A percentile compares a stretch with the other conserved stretches of the same genome.
phyloP scores from a whole-genome alignment of 2,329 filamentous ascomycete species.

The Colletotrichum kahawae region DNA sequence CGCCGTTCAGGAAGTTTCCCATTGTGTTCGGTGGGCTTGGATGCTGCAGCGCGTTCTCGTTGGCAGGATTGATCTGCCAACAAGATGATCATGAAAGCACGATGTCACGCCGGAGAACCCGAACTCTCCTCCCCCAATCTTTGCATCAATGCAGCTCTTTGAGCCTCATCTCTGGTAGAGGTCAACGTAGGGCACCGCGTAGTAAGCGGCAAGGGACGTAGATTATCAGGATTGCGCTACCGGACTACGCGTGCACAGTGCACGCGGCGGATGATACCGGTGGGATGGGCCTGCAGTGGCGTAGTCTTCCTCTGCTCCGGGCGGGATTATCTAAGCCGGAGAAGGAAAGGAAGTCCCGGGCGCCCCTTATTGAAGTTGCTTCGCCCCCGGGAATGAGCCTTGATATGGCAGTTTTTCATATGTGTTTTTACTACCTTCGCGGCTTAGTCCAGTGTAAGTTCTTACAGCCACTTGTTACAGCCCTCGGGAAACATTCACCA shows the following conservation, averaged over 20 bases:
- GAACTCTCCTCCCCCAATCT: not conserved
- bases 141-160: not conserved
- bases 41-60: not conserved
- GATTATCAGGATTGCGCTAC: not conserved
- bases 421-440: not conserved
- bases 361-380: not conserved
- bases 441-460: not conserved
- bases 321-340: not conserved
- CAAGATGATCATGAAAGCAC: not conserved
- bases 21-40: not conserved
- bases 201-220: not conserved
- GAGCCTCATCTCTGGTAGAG: not conserved
- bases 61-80: not conserved
- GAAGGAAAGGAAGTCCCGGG: not conserved
- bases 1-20: not conserved
- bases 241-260: not conserved
- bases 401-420: not conserved
- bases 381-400: not conserved
- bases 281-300: not conserved
- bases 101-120: not conserved
- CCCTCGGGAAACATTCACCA: not conserved
- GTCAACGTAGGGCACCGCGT: not conserved
- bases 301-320: not conserved
- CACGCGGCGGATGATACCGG: not conserved
- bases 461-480: not conserved